A percentile compares a stretch with the other conserved stretches of the same genome.
Evolutionary conservation across 2,329 filamentous ascomycete genomes (phyloP).

Genomic region (Chalara sp.): DNA sequence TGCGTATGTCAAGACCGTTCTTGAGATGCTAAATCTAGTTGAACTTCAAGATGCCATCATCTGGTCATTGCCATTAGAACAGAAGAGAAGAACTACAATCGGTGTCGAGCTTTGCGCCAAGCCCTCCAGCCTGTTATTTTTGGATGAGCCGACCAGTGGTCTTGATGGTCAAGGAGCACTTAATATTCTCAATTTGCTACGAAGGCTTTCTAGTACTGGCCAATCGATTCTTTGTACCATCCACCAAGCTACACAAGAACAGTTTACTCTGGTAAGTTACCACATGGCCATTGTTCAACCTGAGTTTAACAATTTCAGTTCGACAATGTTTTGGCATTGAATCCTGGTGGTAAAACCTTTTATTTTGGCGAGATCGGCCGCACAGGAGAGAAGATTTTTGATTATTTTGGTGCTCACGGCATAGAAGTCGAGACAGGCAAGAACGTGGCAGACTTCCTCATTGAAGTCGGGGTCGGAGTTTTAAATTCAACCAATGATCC

Average conservation of each 20-base stretch:
- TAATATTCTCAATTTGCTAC: constrained; percentile 78
- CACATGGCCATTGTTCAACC: constrained; percentile 64
- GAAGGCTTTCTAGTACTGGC: constrained; percentile 79
- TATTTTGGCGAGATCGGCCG: constrained; percentile 70
- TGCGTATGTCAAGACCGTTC: constrained; percentile 84
- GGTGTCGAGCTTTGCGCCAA: constrained; percentile 47
- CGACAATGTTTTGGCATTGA: constrained; percentile 69
- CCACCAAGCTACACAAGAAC: constrained; percentile 77
- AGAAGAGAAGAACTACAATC: constrained; percentile 52
- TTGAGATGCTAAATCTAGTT: constrained; percentile 85
- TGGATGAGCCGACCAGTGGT: constrained; percentile 89
- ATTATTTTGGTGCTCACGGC: constrained; percentile 69
- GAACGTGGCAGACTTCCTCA: constrained; percentile 55
- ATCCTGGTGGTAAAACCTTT: constrained; percentile 66
- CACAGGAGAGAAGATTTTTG: constrained; percentile 16
- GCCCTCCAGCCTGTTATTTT: constrained; percentile 44
- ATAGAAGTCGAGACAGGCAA: constrained; percentile 57
- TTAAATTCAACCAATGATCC: constrained; percentile 43
- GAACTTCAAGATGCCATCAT: constrained; percentile 88
- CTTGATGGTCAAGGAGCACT: constrained; percentile 87
- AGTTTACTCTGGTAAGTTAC: background rate
- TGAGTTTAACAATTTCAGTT: constrained; percentile 49
- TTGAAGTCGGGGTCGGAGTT: constrained; percentile 62
- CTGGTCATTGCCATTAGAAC: constrained; percentile 44
- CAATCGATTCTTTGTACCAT: constrained; percentile 92